Conservation (phyloP, 495 filamentous ascomycete species). For the Annulohypoxylon nitens region DNA sequence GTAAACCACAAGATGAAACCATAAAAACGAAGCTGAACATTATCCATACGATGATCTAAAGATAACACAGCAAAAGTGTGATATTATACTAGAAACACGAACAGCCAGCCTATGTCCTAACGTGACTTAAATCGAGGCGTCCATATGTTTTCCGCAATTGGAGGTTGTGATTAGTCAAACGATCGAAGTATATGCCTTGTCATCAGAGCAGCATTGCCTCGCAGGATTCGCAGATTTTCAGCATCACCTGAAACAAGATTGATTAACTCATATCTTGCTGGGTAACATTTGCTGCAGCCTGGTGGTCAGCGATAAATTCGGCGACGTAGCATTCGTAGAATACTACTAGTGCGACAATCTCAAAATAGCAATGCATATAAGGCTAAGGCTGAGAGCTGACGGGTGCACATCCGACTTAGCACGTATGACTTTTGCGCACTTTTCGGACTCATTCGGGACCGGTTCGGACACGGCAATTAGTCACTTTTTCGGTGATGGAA, state of each 20-base stretch:
- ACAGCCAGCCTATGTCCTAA: not conserved
- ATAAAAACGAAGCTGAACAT: not conserved
- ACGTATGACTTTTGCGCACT: not conserved
- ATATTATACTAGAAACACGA: slow-evolving; percentile 10
- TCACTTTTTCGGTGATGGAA: not conserved
- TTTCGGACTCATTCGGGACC: slow-evolving; percentile 7
- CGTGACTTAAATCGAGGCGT: not conserved
- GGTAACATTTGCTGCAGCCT: slow-evolving; percentile 34
- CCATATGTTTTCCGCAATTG: not conserved
- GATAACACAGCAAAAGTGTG: slow-evolving; percentile 1
- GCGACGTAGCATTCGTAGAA: slow-evolving; percentile 13
- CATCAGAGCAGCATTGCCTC: slow-evolving; percentile 23
- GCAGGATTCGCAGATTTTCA: slow-evolving; percentile 32
- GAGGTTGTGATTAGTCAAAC: slow-evolving; percentile 8
- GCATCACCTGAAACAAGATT: slow-evolving; percentile 47
- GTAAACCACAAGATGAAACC: not conserved
- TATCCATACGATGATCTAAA: slow-evolving; percentile 17
- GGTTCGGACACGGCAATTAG: slow-evolving; percentile 6
- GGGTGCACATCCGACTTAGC: not conserved
- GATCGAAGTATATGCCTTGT: slow-evolving; percentile 10
- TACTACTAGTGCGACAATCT: slow-evolving; percentile 29
- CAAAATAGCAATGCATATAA: slow-evolving; percentile 40
- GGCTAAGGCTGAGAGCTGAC: slow-evolving; percentile 45
- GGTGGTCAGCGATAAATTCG: slow-evolving; percentile 36
- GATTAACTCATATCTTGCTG: slow-evolving; percentile 28